These are phyloP conservation scores for Tripterygium wilfordii DNA, from an alignment of 177 flowering plant genomes.

Conservation along the genomic window DNA sequence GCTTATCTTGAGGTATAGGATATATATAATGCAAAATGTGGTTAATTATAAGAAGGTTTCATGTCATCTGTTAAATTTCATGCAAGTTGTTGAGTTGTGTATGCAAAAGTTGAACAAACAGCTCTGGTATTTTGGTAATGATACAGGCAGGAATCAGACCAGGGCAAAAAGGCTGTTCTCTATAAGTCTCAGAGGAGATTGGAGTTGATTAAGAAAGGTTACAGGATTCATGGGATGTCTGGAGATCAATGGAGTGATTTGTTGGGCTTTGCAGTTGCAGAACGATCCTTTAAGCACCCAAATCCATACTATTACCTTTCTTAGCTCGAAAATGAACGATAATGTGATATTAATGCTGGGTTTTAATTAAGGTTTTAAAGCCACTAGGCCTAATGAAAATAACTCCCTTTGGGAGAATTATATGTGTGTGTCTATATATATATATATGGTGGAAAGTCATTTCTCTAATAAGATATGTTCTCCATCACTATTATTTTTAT, in stretches of 20 bases:
- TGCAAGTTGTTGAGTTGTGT: no score
- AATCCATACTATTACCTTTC: slow-evolving; percentile 78
- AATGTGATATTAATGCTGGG: no score
- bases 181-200: slow-evolving; percentile 69
- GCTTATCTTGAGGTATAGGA: slow-evolving; percentile 66
- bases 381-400: no score
- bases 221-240: slow-evolving; percentile 59
- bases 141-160: slow-evolving; percentile 49
- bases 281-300: slow-evolving; percentile 69
- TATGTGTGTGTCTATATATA: no score
- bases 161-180: slow-evolving; percentile 40
- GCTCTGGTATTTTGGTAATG: slow-evolving; percentile 2
- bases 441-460: no score
- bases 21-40: not conserved
- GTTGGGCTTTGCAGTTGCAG: slow-evolving; percentile 46
- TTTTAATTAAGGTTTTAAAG: no score
- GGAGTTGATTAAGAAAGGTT: slow-evolving; percentile 47
- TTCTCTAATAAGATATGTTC: no score
- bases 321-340: no score
- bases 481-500: no score
- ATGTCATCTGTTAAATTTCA: no score
- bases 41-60: not conserved
- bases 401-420: no score
- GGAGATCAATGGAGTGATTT: slow-evolving; percentile 90
- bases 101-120: no score